Evolutionary conservation across 169 alveolate genomes (phyloP).

Genomic region (Theileria equi): DNA sequence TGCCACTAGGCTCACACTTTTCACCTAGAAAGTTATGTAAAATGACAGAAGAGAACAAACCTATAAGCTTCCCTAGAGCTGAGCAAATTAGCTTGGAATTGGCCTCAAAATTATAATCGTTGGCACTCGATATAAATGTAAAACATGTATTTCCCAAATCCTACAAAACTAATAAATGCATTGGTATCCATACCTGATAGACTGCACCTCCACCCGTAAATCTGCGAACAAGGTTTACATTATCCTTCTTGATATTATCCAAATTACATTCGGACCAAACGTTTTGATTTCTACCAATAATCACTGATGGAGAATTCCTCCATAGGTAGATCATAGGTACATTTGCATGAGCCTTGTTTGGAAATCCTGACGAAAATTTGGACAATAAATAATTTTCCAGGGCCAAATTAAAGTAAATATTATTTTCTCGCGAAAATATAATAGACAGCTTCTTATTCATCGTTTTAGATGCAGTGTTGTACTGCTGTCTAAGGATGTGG

Average conservation of each 20-base stretch:
- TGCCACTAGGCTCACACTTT: constrained; percentile 80
- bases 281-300: constrained; percentile 91
- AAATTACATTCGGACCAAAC: constrained; percentile 92
- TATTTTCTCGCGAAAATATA: constrained; percentile 60
- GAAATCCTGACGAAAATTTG: constrained; percentile 34
- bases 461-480: not conserved
- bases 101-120: constrained; percentile 68
- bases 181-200: constrained; percentile 74
- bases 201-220: constrained; percentile 96
- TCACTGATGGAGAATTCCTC: constrained; percentile 88
- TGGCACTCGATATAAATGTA: constrained; percentile 77
- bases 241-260: constrained; percentile 76
- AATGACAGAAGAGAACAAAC: not conserved
- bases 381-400: constrained; percentile 65
- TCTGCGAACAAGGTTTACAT: constrained; percentile 86
- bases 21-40: constrained; percentile 39
- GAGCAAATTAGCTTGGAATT: constrained; percentile 76
- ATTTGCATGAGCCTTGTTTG: constrained; percentile 39
- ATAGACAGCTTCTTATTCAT: constrained; percentile 11
- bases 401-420: constrained; percentile 73
- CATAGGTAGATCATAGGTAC: constrained; percentile 86
- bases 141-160: constrained; percentile 86
- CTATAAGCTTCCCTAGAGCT: constrained; percentile 70
- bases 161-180: not conserved
- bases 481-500: not conserved